Evolutionary conservation across 2,329 filamentous ascomycete species (phyloP).

Genomic region (Huntiella abstrusa): DNA sequence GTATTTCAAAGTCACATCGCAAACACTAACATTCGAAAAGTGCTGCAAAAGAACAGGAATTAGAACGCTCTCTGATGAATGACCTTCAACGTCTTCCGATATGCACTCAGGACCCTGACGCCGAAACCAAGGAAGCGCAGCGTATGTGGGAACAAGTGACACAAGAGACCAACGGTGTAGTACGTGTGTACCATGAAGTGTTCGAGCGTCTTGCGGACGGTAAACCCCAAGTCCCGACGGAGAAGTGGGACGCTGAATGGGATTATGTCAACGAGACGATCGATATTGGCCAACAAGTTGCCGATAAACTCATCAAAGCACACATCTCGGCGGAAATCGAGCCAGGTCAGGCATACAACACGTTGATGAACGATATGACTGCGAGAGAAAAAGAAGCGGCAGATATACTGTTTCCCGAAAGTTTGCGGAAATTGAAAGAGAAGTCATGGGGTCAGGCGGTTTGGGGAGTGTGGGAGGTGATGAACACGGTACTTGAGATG

Average conservation of each 20-base stretch:
- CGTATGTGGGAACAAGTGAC: not conserved
- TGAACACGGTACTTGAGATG: conserved; percentile 7
- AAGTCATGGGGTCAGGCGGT: conserved; percentile 11
- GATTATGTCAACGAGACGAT: conserved; percentile 11
- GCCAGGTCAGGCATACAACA: conserved; percentile 6
- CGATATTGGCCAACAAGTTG: conserved; percentile 7
- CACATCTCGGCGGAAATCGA: conserved; percentile 8
- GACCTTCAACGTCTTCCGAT: not conserved
- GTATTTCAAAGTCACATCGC: not conserved
- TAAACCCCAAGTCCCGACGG: not conserved
- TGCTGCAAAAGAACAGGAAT: conserved; percentile 4
- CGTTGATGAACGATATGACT: conserved; percentile 5
- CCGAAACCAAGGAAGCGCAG: not conserved
- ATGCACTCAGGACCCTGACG: not conserved
- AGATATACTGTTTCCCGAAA: conserved; percentile 10
- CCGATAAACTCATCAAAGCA: conserved; percentile 10
- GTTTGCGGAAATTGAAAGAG: conserved; percentile 5
- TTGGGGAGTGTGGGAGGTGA: conserved; percentile 11
- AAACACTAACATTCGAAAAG: conserved; percentile 2
- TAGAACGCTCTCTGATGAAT: not conserved
- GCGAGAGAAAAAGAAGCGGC: conserved; percentile 9
- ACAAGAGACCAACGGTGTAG: not conserved
- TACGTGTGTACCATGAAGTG: conserved; percentile 8
- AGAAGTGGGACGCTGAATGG: conserved; percentile 8
- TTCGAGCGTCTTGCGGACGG: conserved; percentile 3